Evolutionary conservation across 2,329 filamentous ascomycete genomes (phyloP).

Genomic region (Colletotrichum musicola): DNA sequence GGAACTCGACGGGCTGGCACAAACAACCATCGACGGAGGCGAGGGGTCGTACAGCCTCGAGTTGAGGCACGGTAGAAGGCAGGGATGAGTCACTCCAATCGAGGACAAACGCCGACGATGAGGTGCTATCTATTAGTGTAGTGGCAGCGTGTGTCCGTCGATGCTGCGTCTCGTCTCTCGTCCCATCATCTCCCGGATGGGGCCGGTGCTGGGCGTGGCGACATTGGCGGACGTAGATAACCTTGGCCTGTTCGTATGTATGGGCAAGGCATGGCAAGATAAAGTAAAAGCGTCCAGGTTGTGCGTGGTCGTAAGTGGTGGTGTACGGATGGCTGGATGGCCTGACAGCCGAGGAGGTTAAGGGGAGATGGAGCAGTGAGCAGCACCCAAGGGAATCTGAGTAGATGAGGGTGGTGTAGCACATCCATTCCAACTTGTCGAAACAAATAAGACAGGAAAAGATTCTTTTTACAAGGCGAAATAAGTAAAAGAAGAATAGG

Average conservation of each 20-base stretch:
- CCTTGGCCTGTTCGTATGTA: constrained; percentile 3
- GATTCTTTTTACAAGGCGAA: not conserved
- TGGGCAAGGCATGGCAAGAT: constrained; percentile 16
- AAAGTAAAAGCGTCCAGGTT: not conserved
- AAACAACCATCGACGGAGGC: not conserved
- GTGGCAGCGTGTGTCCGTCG: not conserved
- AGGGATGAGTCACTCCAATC: constrained; percentile 1
- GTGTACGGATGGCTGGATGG: not conserved
- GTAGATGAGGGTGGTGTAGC: constrained; percentile 28
- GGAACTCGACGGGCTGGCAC: not conserved
- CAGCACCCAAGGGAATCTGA: constrained; percentile 21
- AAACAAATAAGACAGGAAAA: constrained; percentile 26
- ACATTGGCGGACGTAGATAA: constrained; percentile 25
- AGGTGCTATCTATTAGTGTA: not conserved
- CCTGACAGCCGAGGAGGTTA: constrained; percentile 5
- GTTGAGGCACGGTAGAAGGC: constrained; percentile 5
- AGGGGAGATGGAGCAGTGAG: not conserved
- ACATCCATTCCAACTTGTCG: constrained; percentile 22
- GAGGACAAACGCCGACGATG: not conserved
- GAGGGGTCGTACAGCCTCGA: constrained; percentile 1
- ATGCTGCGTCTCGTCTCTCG: constrained; percentile 31
- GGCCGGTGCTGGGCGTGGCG: constrained; percentile 29
- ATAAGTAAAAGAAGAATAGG: constrained; percentile 3
- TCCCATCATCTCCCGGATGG: constrained; percentile 37
- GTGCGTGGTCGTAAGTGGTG: not conserved